Evolutionary conservation across 345 rosid species (phyloP).

Genomic region (Erysimum cheiranthoides): DNA sequence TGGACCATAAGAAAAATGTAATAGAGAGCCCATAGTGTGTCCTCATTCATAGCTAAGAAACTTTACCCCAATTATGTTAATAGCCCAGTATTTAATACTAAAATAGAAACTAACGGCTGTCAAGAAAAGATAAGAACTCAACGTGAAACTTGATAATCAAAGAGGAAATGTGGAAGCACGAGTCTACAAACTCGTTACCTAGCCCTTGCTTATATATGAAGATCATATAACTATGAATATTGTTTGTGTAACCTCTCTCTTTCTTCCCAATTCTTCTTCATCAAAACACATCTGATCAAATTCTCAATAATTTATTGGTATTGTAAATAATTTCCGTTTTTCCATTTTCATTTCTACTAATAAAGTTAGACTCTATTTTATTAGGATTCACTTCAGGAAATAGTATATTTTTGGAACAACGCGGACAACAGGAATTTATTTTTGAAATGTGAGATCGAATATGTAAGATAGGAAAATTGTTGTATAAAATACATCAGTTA

Average conservation of each 20-base stretch:
- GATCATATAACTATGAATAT: neutral
- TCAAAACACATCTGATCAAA: neutral
- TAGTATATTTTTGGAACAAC: neutral
- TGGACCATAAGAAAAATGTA: neutral
- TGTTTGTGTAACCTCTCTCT: neutral
- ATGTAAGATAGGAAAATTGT: neutral
- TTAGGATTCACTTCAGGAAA: neutral
- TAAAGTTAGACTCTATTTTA: too few relatives aligned
- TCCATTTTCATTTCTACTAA: neutral
- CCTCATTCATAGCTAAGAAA: neutral
- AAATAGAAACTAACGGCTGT: neutral
- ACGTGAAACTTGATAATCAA: neutral
- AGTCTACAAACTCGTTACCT: neutral
- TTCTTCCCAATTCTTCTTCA: neutral
- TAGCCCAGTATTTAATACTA: neutral
- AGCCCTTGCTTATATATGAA: too few relatives aligned
- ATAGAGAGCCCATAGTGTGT: conserved; percentile 19
- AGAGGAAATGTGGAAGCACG: neutral
- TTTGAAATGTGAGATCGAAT: neutral
- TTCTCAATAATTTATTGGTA: neutral
- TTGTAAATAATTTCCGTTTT: neutral
- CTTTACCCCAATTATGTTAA: neutral
- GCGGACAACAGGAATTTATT: neutral
- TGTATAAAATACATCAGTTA: neutral
- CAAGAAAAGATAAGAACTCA: neutral